Conservation (phyloP, 306 rosid genomes). For the Pyrus communis region DNA sequence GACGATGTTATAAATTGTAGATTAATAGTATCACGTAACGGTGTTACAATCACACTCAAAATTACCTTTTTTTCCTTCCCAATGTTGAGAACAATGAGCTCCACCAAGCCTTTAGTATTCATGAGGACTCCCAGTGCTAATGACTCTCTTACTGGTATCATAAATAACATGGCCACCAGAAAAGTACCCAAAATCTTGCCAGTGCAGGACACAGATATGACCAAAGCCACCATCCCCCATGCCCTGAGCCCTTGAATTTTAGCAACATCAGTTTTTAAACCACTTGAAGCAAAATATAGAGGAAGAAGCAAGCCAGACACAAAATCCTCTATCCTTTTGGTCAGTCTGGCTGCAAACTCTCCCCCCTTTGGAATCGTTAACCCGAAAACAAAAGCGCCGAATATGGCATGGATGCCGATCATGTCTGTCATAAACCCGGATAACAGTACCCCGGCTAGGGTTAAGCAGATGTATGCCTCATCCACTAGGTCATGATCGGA, state of each 20-base stretch:
- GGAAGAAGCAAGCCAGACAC: slow-evolving; percentile 5
- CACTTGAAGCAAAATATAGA: slow-evolving; percentile 9
- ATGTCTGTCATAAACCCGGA: slow-evolving; percentile 72
- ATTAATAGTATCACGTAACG: not conserved
- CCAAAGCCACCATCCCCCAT: slow-evolving; percentile 8
- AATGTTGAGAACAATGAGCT: too few relatives aligned
- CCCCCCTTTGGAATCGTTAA: not conserved
- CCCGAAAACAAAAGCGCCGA: slow-evolving; percentile 37
- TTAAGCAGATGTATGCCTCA: slow-evolving; percentile 56
- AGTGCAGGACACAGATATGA: slow-evolving; percentile 40
- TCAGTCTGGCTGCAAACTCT: slow-evolving; percentile 35
- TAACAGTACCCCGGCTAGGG: slow-evolving; percentile 47
- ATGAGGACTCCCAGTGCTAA: slow-evolving; percentile 67
- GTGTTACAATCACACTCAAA: too few relatives aligned
- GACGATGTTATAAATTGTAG: too few relatives aligned
- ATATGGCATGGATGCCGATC: slow-evolving; percentile 72
- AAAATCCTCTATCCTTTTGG: not conserved
- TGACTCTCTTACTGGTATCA: slow-evolving; percentile 60
- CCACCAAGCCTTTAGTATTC: slow-evolving; percentile 65
- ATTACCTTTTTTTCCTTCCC: too few relatives aligned
- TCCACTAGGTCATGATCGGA: slow-evolving; percentile 30
- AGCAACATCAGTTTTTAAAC: not conserved
- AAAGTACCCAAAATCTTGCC: slow-evolving; percentile 82
- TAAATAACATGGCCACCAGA: slow-evolving; percentile 48
- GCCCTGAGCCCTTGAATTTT: not conserved